These are phyloP conservation scores for Wickerhamomyces alni DNA, from an alignment of 805 yeast species.

Conservation along the genomic window DNA sequence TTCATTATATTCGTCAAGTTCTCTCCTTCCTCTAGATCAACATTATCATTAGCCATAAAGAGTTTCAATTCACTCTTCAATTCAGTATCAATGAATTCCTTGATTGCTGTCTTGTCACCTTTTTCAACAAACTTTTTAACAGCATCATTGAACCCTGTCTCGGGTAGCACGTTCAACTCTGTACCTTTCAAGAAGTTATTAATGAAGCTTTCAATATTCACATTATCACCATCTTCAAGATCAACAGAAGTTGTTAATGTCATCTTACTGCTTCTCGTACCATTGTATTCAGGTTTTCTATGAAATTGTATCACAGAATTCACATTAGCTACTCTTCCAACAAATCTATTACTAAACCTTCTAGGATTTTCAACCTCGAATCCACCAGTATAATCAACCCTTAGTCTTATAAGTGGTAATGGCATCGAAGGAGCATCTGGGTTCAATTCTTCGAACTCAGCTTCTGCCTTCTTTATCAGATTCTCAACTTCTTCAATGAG, in stretches of 20 bases:
- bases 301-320: constrained; percentile 76
- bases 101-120: constrained; percentile 72
- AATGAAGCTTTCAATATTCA: constrained; percentile 58
- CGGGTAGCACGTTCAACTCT: constrained; percentile 65
- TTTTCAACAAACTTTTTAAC: constrained; percentile 69
- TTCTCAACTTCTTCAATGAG: constrained; percentile 59
- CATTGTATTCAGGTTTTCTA: constrained; percentile 33
- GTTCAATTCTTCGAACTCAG: constrained; percentile 36
- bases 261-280: constrained; percentile 6
- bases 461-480: constrained; percentile 54
- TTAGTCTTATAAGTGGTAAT: constrained; percentile 71
- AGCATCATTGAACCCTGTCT: constrained; percentile 67
- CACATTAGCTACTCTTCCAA: constrained; percentile 86
- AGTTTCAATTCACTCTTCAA: constrained; percentile 45
- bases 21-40: constrained; percentile 29
- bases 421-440: constrained; percentile 41
- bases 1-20: constrained; percentile 36
- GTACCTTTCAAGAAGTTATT: constrained; percentile 56
- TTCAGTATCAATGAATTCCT: constrained; percentile 54
- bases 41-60: constrained; percentile 35
- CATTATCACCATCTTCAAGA: constrained; percentile 29
- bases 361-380: constrained; percentile 89
- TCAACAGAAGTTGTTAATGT: constrained; percentile 3
- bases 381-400: constrained; percentile 88
- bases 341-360: constrained; percentile 84